Conservation (phyloP, 192 early-diverging fungal genomes). For the Umbelopsis isabellina region DNA sequence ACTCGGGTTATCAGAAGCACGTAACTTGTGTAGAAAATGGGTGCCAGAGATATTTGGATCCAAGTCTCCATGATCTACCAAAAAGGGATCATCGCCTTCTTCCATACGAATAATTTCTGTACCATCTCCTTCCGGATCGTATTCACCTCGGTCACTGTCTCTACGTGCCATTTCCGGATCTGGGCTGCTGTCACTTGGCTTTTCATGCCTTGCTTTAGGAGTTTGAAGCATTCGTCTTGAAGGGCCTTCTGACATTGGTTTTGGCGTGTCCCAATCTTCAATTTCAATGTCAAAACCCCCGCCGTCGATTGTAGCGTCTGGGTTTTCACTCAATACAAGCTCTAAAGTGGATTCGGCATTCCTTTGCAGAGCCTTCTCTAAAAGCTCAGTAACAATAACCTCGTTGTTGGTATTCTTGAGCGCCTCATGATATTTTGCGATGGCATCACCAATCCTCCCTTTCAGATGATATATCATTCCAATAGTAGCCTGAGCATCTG, state of each 20-base stretch:
- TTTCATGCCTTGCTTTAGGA: background rate
- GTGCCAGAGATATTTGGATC: conserved; percentile 9
- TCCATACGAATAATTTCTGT: conserved; percentile 3
- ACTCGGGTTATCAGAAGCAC: background rate
- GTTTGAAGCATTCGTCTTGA: conserved; percentile 3
- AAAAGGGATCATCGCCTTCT: conserved; percentile 4
- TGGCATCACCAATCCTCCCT: conserved; percentile 52
- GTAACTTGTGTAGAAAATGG: conserved; percentile 3
- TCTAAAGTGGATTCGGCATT: conserved; percentile 7
- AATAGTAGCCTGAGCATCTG: conserved; percentile 50
- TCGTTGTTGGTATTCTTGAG: conserved; percentile 15
- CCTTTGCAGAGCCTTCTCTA: conserved; percentile 5
- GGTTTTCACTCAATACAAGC: conserved; percentile 4
- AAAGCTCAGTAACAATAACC: conserved; percentile 9
- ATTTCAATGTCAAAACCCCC: conserved; percentile 14
- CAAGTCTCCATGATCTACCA: conserved; percentile 14
- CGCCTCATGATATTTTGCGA: conserved; percentile 58
- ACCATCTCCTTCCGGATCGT: background rate
- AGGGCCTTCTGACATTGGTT: background rate
- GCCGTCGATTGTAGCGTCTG: conserved; percentile 2
- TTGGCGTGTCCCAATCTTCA: conserved; percentile 6
- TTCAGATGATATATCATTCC: conserved; percentile 64
- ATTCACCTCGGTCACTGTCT: background rate
- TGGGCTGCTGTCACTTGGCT: background rate
- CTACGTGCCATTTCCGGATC: background rate